Evolutionary conservation across 2,329 filamentous ascomycete genomes (phyloP), one percentile per base, ranked within the genome.

Genomic region (Penicillium sp.): DNA sequence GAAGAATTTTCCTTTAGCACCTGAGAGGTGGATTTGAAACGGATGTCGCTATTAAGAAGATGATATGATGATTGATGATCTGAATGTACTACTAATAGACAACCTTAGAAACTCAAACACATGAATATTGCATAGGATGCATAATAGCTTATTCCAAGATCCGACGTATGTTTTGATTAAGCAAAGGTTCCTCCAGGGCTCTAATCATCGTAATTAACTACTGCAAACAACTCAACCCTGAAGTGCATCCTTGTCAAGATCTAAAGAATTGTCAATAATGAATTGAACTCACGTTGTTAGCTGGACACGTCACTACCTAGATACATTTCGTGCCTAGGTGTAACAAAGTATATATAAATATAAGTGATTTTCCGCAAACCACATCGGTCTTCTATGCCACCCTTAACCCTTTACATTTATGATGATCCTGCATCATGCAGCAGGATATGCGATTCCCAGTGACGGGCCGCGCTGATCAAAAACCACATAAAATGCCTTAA

Each of bases 401-500:
- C n/a, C 35, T n/a, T 8, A 37, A 19, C 3, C 35, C 35, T 37
- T n/a, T 19, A 37, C 7, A 19, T 14, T 13, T 33, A 33, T 24
- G 46, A 26, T 37, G 19, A 37, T 35, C 26, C 29, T 33, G 46
- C 46, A 53, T 58, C 55, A 73, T 19, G 64, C 62, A 49, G 35
- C 16, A 39, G 78, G 77, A 35, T 76, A 71, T 22, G 82, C 84
- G 62, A 87, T 74, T 27, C 82, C 81, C 43, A 87, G 71, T 16
- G 74, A 77, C 3, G 79, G 80, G 1, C 75, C 75, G 3, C 75
- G 69, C 62, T 77, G 71, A 63, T 84, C 79, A 67, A 88, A 88
- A 55, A 85, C 83, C 46, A 85, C 84, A 65, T 86, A 84, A 62
- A 84, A 78, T 4, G 82, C 77, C 73, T 82, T 84, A 66, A 87